Conservation (phyloP, 352 stramenopile species). For the Thalassiosira sp. region DNA sequence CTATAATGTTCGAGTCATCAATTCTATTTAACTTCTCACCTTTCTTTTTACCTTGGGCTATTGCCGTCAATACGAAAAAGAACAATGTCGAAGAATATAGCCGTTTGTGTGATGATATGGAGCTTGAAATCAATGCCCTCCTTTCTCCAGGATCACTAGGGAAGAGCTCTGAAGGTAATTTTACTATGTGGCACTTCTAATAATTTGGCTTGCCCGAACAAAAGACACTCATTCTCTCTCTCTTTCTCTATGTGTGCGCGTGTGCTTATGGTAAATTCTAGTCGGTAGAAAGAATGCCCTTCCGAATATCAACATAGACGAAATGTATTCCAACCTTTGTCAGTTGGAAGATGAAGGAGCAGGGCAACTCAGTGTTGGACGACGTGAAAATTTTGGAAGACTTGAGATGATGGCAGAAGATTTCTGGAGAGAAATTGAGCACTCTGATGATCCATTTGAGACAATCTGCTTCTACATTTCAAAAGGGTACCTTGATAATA, state of each 20-base stretch:
- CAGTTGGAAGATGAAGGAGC: conserved; percentile 37
- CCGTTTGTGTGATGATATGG: conserved; percentile 67
- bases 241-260: not conserved
- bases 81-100: conserved; percentile 80
- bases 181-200: not conserved
- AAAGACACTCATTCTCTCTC: not conserved
- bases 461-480: conserved; percentile 66
- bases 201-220: not conserved
- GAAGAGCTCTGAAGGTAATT: conserved; percentile 21
- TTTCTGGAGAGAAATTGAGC: conserved; percentile 80
- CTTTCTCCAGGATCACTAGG: conserved; percentile 17
- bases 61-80: conserved; percentile 15
- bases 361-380: conserved; percentile 27
- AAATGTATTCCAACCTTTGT: conserved; percentile 74
- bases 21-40: no score
- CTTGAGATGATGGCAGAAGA: conserved; percentile 35
- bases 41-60: conserved; percentile 1
- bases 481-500: conserved; percentile 49
- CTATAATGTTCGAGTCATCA: not conserved
- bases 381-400: not conserved
- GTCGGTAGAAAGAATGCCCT: conserved; percentile 17
- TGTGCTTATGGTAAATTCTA: no score
- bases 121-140: conserved; percentile 54
- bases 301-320: conserved; percentile 74
- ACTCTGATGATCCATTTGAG: conserved; percentile 77